Conservation (phyloP, 768 basidiomycete species). For the Sporobolomyces roseus region DNA sequence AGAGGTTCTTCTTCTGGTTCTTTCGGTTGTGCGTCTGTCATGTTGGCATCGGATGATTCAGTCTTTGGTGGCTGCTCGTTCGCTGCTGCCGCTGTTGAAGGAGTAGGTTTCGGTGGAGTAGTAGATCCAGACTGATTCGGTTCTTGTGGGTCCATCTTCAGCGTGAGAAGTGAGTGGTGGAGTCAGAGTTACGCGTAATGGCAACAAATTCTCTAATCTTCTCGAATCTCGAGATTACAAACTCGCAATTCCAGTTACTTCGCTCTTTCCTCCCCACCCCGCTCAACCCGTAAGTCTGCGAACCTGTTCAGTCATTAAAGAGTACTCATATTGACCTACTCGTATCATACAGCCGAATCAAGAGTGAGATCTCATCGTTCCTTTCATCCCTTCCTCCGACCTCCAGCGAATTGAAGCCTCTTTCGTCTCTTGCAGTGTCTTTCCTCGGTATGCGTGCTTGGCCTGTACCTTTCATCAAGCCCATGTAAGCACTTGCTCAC, state of each 20-base stretch:
- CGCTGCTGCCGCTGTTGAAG: not conserved
- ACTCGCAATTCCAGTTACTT: no score
- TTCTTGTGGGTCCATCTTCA: constrained; percentile 25
- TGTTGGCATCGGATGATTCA: constrained; percentile 16
- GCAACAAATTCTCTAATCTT: no score
- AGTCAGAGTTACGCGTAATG: not conserved
- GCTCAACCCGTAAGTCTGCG: accelerated
- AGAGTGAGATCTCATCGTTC: constrained; percentile 9
- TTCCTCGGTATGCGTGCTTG: constrained; percentile 41
- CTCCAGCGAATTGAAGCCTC: not conserved
- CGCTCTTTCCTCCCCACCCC: no score
- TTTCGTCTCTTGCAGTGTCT: constrained; percentile 16
- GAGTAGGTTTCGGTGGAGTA: constrained; percentile 11
- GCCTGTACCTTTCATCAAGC: constrained; percentile 42
- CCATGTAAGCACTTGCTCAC: constrained; percentile 24
- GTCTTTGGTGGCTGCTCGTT: not conserved
- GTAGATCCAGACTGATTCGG: constrained; percentile 5
- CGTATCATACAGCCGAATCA: not conserved
- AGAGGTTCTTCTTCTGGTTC: constrained; percentile 67
- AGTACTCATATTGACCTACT: not conserved
- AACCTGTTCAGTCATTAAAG: accelerated
- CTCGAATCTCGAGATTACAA: no score
- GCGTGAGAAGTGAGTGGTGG: not conserved
- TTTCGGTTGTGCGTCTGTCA: constrained; percentile 19
- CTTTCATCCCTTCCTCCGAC: constrained; percentile 3